Conservation (phyloP, 192 early-diverging fungal genomes). For the Oehlia diaphana region DNA sequence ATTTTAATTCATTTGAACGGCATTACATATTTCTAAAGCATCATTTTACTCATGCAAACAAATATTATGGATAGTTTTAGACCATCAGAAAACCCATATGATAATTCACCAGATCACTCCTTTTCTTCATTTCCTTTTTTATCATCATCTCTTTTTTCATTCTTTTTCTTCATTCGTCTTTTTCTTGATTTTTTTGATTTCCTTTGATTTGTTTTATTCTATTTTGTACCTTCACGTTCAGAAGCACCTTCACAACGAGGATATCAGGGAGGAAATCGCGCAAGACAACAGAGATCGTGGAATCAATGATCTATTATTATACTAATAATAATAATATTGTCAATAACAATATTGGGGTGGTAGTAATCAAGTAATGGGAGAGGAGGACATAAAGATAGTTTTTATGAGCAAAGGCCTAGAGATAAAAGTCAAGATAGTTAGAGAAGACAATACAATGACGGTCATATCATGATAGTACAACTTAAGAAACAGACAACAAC, state of each 20-base stretch:
- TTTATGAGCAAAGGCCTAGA: neutral
- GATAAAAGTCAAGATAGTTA: slow-evolving; percentile 19
- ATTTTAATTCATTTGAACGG: neutral
- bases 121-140: too few relatives aligned
- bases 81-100: slow-evolving; percentile 28
- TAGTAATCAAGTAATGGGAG: neutral
- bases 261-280: neutral
- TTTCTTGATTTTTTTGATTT: too few relatives aligned
- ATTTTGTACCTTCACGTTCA: neutral
- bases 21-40: neutral
- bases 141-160: too few relatives aligned
- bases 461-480: neutral
- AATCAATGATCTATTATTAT: neutral
- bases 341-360: neutral
- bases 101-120: neutral
- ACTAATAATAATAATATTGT: neutral
- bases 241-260: neutral
- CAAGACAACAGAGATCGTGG: neutral
- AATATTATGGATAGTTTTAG: slow-evolving; percentile 15
- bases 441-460: slow-evolving; percentile 11
- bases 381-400: slow-evolving; percentile 6
- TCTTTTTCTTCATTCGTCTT: too few relatives aligned
- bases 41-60: neutral
- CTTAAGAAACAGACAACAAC: neutral
- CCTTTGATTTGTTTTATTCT: too few relatives aligned